Evolutionary conservation across 2,329 filamentous ascomycete species (phyloP), one percentile per base, ranked within the genome.

Genomic region (Trichoderma asperellum): DNA sequence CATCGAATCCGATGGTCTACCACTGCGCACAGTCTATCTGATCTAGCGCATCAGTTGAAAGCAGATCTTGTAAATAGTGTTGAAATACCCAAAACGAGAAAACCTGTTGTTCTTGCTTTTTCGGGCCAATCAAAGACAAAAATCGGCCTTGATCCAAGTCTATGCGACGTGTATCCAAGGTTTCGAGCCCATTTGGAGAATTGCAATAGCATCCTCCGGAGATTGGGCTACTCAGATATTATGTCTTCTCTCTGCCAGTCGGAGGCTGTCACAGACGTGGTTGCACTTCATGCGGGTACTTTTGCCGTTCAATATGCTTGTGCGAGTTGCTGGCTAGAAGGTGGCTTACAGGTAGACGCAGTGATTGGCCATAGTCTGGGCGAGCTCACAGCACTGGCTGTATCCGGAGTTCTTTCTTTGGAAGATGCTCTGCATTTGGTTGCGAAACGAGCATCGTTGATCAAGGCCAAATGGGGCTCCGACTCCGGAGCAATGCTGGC

Each of bases 401-500:
- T 65, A 8, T 66, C 55, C 11, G 53, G 43, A 6, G 53, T 60
- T 10, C 55, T 70, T 2, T 60, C 60, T 14, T 27, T 70, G 3
- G 24, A 53, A 40, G 68, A 70, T 27, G 61, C 72, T 1, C 21
- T 83, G 10, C 76, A 70, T 16, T 29, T 80, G 4, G 71, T 81
- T 8, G 71, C 73, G 2, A 73, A 64, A 0, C 73, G 81, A 12
- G 81, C 81, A 1, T 55, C 53, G 0, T 37, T 82, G 4, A 76
- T 83, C 6, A 49, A 72, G 21, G 69, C 73, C 1, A 37, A 60
- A 14, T 83, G 80, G 79, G 77, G 79, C 1, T 6, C 70, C 0
- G 80, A 82, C 7, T 53, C 49, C 5, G 81, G 80, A 0, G 49
- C 73, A 3, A 83, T 83, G 81, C 27, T 81, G 12, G 73, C 74